These are phyloP conservation scores for Monilinia vaccinii-corymbosi DNA, from an alignment of 2,329 filamentous ascomycete species.

Conservation along the genomic window DNA sequence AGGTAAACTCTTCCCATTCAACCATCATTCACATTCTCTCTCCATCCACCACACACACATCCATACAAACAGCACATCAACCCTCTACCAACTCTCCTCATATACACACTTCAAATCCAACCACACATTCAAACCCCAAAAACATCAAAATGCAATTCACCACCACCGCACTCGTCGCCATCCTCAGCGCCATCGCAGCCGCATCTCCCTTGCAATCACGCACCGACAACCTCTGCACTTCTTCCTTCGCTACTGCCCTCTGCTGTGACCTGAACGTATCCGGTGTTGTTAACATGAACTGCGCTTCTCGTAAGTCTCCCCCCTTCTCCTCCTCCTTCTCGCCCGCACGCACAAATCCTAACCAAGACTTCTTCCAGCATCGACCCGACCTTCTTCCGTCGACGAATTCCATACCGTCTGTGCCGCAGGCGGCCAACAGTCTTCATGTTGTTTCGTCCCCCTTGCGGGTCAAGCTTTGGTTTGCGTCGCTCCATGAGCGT, in stretches of 20 bases:
- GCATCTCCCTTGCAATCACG: conserved; percentile 14
- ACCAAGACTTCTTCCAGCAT: conserved; percentile 20
- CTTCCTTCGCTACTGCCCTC: conserved; percentile 32
- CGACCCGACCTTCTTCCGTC: conserved; percentile 36
- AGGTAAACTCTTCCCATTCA: not conserved
- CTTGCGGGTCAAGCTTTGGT: conserved; percentile 24
- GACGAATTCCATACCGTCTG: conserved; percentile 25
- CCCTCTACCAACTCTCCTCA: not conserved
- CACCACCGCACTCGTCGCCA: not conserved
- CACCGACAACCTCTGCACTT: not conserved
- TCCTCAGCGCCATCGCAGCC: conserved; percentile 23
- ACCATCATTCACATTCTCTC: not conserved
- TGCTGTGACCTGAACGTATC: conserved; percentile 57
- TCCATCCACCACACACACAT: not conserved
- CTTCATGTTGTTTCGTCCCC: conserved; percentile 48
- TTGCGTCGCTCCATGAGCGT: not conserved
- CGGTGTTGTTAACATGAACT: conserved; percentile 48
- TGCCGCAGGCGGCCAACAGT: conserved; percentile 25
- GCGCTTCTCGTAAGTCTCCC: conserved; percentile 40
- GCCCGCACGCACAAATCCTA: not conserved
- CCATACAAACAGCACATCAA: not conserved
- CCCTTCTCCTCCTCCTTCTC: not conserved
- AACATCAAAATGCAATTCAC: not conserved
- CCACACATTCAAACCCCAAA: not conserved
- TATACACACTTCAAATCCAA: not conserved